Evolutionary conservation across 2,329 filamentous ascomycete genomes (phyloP).

Genomic region (Dactylellina haptotyla): DNA sequence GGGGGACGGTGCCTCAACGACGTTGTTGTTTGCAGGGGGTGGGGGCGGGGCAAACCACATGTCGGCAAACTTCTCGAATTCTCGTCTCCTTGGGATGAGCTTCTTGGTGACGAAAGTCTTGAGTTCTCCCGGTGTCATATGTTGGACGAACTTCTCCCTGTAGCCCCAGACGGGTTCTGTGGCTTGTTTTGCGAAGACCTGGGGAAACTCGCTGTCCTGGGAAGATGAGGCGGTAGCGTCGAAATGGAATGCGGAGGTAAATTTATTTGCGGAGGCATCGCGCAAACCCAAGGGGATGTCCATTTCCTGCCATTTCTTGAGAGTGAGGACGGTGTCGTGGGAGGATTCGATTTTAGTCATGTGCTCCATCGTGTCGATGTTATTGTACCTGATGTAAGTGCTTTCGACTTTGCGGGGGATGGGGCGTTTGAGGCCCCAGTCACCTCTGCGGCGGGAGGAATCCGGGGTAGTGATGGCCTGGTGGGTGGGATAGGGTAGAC

Average conservation of each 20-base stretch:
- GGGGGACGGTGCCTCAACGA: neutral
- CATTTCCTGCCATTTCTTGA: constrained; percentile 59
- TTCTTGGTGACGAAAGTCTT: constrained; percentile 53
- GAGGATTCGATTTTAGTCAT: constrained; percentile 57
- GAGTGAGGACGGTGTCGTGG: constrained; percentile 57
- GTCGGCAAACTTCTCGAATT: constrained; percentile 54
- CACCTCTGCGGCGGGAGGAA: constrained; percentile 56
- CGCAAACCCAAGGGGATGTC: constrained; percentile 54
- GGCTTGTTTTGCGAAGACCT: neutral
- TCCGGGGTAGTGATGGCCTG: constrained; percentile 57
- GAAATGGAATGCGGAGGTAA: constrained; percentile 55
- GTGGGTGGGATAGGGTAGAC: constrained; percentile 54
- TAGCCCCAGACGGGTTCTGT: constrained; percentile 55
- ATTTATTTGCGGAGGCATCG: constrained; percentile 10
- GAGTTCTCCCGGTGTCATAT: constrained; percentile 55
- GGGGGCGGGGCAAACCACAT: constrained; percentile 8
- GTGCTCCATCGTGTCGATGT: constrained; percentile 58
- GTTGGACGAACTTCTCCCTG: constrained; percentile 55
- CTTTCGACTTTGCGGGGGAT: constrained; percentile 55
- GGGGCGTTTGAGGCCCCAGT: constrained; percentile 58
- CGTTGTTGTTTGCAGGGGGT: neutral
- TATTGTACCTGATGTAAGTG: constrained; percentile 56
- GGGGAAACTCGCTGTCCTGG: constrained; percentile 15
- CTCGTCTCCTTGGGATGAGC: constrained; percentile 52
- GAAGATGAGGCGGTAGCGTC: neutral